phyloP scores from a whole-genome alignment of 2,329 filamentous ascomycete genomes.

The Talaromyces verruculosus region DNA sequence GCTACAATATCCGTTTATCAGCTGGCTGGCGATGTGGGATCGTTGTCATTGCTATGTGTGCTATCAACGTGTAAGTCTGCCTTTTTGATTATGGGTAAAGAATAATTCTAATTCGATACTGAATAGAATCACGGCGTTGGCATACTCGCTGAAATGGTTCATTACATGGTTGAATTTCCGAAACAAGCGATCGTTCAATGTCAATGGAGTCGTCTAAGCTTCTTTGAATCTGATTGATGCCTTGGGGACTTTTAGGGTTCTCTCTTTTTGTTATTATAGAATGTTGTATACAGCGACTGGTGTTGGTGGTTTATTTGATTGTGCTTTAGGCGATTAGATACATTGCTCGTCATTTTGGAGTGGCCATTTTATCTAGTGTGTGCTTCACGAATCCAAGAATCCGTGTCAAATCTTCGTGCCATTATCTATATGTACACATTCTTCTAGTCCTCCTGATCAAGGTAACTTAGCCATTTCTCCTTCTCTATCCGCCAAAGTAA shows the following conservation, averaged over 20 bases:
- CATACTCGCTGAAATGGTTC: neutral
- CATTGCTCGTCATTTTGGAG: neutral
- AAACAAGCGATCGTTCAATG: neutral
- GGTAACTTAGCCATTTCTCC: neutral
- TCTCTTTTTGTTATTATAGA: neutral
- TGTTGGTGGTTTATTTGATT: neutral
- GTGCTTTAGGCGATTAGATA: neutral
- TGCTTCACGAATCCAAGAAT: neutral
- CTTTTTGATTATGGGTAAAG: neutral
- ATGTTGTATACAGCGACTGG: neutral
- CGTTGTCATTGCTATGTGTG: slow-evolving; percentile 12
- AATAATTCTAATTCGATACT: neutral
- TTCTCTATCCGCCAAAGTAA: neutral
- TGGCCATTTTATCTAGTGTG: neutral
- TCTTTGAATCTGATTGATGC: neutral
- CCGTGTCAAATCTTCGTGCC: neutral
- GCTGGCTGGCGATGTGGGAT: slow-evolving; percentile 19
- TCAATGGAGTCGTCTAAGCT: neutral
- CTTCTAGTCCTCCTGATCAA: no score
- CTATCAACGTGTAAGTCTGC: neutral
- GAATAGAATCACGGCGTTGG: neutral
- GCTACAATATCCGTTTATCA: slow-evolving; percentile 2
- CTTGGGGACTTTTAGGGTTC: neutral
- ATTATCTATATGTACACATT: neutral
- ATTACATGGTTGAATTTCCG: neutral